These are phyloP conservation scores for Gossypioides kirkii DNA, from an alignment of 345 rosid genomes.

Conservation along the genomic window DNA sequence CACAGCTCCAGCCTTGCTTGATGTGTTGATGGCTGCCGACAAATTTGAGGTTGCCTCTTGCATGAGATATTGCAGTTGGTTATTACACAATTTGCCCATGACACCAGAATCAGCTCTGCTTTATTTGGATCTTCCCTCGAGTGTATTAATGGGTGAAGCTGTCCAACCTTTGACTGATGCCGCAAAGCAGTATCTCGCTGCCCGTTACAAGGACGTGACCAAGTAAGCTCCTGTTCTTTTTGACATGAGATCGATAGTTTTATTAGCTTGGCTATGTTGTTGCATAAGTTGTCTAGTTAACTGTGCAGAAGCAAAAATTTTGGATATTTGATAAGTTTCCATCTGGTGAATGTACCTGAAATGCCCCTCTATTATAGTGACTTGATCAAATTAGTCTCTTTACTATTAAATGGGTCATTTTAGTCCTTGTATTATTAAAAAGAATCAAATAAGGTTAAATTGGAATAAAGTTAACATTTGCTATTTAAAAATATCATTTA, in stretches of 20 bases:
- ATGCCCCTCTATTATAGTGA: too few relatives aligned
- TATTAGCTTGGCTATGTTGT: background rate
- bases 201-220: constrained; percentile 81
- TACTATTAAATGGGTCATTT: too few relatives aligned
- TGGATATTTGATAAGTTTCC: background rate
- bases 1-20: constrained; percentile 84
- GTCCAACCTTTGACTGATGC: constrained; percentile 97
- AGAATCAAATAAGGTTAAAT: too few relatives aligned
- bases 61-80: constrained; percentile 89
- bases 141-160: constrained; percentile 94
- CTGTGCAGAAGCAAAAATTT: background rate
- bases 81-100: constrained; percentile 73
- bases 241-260: constrained; percentile 6
- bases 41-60: constrained; percentile 99
- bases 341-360: too few relatives aligned
- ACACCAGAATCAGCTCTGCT: constrained; percentile 96
- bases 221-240: constrained; percentile 47
- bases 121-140: constrained; percentile 95
- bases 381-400: too few relatives aligned
- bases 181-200: constrained; percentile 87
- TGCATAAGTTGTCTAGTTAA: background rate
- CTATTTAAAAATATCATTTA: too few relatives aligned
- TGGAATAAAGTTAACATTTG: too few relatives aligned
- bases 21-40: constrained; percentile 99
- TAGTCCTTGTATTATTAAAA: too few relatives aligned